Evolutionary conservation across 208 protist species (phyloP).

Genomic region (Borovskyia barvae): DNA sequence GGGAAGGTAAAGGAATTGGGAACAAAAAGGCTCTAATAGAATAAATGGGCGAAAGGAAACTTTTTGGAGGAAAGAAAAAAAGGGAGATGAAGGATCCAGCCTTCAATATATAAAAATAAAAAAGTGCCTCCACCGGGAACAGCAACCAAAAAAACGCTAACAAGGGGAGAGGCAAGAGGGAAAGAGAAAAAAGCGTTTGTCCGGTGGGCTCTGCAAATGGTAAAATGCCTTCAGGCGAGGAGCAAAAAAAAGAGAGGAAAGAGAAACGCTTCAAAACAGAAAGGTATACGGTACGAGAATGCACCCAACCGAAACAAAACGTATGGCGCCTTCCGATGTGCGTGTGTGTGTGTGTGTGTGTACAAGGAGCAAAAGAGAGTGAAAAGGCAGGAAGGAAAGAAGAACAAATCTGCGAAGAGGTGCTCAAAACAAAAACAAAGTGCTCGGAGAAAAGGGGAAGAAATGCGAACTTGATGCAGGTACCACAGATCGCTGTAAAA

Average conservation of each 20-base stretch:
- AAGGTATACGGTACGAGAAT: no score
- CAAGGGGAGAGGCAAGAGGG: not conserved
- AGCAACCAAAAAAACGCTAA: not conserved
- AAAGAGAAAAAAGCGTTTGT: conserved; percentile 4
- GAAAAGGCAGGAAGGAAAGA: not conserved
- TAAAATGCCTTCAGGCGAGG: no score
- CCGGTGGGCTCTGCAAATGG: not conserved
- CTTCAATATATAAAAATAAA: not conserved
- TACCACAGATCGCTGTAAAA: no score
- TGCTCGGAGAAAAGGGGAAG: not conserved
- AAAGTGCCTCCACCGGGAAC: not conserved
- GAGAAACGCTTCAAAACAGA: not conserved
- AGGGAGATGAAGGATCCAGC: not conserved
- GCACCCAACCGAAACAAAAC: not conserved
- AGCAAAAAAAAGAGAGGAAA: not conserved
- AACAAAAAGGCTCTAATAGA: not conserved
- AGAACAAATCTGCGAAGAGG: not conserved
- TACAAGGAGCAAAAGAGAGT: no score
- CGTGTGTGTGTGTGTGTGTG: no score
- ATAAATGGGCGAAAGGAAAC: not conserved
- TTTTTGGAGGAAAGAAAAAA: not conserved
- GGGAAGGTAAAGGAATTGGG: not conserved
- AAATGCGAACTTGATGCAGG: no score
- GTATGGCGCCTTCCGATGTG: no score
- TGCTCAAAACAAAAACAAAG: not conserved